Conservation (phyloP, 345 rosid genomes). For the Sonneratia caseolaris region DNA sequence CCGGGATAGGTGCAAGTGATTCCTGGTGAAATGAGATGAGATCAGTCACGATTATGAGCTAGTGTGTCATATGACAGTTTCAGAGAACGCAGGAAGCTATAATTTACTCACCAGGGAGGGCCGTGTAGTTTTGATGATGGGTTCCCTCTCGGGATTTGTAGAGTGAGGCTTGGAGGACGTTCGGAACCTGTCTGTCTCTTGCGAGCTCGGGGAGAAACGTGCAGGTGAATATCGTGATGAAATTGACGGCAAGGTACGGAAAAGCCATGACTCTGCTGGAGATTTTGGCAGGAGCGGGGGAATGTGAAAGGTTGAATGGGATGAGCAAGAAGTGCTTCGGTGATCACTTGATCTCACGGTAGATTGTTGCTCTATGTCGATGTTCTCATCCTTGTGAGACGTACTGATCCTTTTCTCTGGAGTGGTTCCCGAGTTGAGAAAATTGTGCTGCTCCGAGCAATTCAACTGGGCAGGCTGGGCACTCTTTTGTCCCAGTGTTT, state of each 20-base stretch:
- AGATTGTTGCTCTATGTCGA: constrained; percentile 17
- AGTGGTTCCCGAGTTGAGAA: not conserved
- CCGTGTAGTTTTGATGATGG: constrained; percentile 31
- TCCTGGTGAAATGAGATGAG: not conserved
- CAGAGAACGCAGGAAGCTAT: not conserved
- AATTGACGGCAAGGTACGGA: constrained; percentile 58
- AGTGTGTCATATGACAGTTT: not conserved
- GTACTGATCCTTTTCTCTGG: not conserved
- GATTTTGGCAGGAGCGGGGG: constrained; percentile 68
- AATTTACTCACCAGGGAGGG: constrained; percentile 1
- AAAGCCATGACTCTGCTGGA: constrained; percentile 91
- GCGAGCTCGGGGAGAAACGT: constrained; percentile 26
- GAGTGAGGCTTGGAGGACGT: constrained; percentile 19
- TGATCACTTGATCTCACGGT: constrained; percentile 14
- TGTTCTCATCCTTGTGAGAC: constrained; percentile 14
- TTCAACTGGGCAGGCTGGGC: not conserved
- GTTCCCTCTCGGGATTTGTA: constrained; percentile 50
- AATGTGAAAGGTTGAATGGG: constrained; percentile 24
- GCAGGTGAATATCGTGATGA: constrained; percentile 31
- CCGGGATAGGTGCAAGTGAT: not conserved
- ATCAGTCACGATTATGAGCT: not conserved
- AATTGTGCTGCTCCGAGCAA: not conserved
- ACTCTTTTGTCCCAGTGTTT: not conserved
- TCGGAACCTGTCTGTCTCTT: constrained; percentile 13
- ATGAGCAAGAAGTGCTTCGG: constrained; percentile 15